phyloP scores from a whole-genome alignment of 176 grass and related monocot species.

The Oryza longistaminata region DNA sequence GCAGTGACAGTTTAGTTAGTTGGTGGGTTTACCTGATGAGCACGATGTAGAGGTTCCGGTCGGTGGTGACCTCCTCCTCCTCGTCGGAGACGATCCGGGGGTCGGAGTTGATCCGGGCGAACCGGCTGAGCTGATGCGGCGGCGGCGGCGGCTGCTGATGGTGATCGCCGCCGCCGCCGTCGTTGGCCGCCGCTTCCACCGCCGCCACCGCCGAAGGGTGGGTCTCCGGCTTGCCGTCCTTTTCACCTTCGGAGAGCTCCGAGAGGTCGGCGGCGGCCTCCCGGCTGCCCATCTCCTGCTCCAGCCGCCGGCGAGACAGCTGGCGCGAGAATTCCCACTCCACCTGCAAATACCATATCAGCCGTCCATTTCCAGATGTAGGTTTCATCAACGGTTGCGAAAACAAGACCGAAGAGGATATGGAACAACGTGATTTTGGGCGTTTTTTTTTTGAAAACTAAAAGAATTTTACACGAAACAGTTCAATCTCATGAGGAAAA shows the following conservation, averaged over 20 bases:
- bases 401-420: too few species aligned
- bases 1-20: not conserved
- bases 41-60: slow-evolving; percentile 72
- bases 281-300: slow-evolving; percentile 55
- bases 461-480: too few species aligned
- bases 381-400: not conserved
- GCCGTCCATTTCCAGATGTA: not conserved
- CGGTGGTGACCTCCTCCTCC: slow-evolving; percentile 38
- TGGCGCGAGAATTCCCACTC: slow-evolving; percentile 48
- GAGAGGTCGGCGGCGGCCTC: slow-evolving; percentile 74
- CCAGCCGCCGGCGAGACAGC: slow-evolving; percentile 34
- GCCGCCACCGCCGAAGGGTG: not conserved
- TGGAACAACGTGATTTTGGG: too few species aligned
- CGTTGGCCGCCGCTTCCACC: not conserved
- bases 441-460: too few species aligned
- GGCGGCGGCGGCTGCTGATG: not conserved
- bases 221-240: slow-evolving; percentile 2
- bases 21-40: slow-evolving; percentile 62
- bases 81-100: slow-evolving; percentile 55
- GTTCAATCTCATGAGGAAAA: too few species aligned
- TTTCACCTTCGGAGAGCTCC: slow-evolving; percentile 71
- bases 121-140: not conserved
- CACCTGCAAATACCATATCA: slow-evolving; percentile 28
- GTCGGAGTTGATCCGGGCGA: slow-evolving; percentile 53
- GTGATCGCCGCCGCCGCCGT: not conserved